These are phyloP conservation scores for Triticum monococcum DNA, from an alignment of 176 grass and related monocot genomes.

Conservation along the genomic window DNA sequence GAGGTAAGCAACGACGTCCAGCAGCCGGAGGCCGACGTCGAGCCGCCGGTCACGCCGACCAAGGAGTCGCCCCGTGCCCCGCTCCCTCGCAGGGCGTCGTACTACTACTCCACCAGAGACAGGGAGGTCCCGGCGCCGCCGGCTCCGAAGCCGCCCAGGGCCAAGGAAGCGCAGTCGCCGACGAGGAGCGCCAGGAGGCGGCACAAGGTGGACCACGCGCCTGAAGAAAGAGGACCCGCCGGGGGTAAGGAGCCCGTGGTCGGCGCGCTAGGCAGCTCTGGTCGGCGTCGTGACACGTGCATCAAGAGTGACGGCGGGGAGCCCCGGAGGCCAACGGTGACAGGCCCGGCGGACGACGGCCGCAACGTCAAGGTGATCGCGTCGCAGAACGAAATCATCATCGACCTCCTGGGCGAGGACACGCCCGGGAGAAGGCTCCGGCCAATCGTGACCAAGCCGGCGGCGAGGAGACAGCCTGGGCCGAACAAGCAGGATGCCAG, in stretches of 20 bases:
- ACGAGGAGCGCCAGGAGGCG: conserved; percentile 31
- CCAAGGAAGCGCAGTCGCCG: conserved; percentile 27
- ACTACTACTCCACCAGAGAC: conserved; percentile 63
- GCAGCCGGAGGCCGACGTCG: background rate
- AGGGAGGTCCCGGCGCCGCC: conserved; percentile 17
- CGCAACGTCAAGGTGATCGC: conserved; percentile 32
- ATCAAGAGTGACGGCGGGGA: conserved; percentile 14
- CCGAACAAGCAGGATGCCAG: background rate
- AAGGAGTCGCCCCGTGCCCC: background rate
- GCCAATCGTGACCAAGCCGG: conserved; percentile 51
- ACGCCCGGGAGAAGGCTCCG: conserved; percentile 28
- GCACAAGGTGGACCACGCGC: conserved; percentile 4
- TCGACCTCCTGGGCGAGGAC: conserved; percentile 30
- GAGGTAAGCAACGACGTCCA: background rate
- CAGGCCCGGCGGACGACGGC: no score
- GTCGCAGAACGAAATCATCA: conserved; percentile 53
- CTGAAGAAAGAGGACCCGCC: background rate
- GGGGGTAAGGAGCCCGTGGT: background rate
- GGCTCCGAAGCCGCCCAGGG: conserved; percentile 8
- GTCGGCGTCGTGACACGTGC: conserved; percentile 18
- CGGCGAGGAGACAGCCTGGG: conserved; percentile 8
- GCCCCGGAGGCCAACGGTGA: background rate
- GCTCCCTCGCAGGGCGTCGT: conserved; percentile 61
- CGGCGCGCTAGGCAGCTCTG: background rate
- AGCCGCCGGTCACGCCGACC: background rate